Conservation (phyloP, 2,329 filamentous ascomycete genomes). For the Penicillium brasilianum region DNA sequence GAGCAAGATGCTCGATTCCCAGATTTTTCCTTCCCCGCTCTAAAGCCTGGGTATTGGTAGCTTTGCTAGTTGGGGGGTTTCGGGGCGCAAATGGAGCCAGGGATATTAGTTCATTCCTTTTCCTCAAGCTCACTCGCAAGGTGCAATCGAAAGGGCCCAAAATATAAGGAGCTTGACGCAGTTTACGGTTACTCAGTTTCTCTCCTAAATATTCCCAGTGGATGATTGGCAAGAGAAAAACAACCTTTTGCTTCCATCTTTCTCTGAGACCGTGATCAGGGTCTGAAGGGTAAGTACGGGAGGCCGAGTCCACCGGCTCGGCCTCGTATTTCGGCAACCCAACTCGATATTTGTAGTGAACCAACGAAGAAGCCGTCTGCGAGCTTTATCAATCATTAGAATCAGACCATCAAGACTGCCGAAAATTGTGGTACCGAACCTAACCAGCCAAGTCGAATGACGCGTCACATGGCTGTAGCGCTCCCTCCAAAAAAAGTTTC, state of each 20-base stretch:
- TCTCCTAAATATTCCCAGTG: neutral
- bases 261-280: too few relatives aligned
- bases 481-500: neutral
- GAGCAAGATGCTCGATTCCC: neutral
- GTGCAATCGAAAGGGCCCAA: too few relatives aligned
- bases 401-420: neutral
- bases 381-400: neutral
- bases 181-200: too few relatives aligned
- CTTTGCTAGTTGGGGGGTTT: too few relatives aligned
- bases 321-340: neutral
- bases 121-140: too few relatives aligned
- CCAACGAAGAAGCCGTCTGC: neutral
- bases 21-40: neutral
- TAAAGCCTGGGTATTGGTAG: neutral
- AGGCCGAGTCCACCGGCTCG: neutral
- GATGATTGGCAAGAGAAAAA: too few relatives aligned
- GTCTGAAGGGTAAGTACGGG: too few relatives aligned
- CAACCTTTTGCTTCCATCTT: too few relatives aligned
- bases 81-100: too few relatives aligned
- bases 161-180: too few relatives aligned
- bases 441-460: neutral
- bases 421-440: neutral
- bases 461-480: neutral
- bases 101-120: too few relatives aligned
- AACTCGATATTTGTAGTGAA: neutral